These are phyloP conservation scores for Astrothelium macrocarpum DNA, from an alignment of 495 filamentous ascomycete species.

Conservation along the genomic window DNA sequence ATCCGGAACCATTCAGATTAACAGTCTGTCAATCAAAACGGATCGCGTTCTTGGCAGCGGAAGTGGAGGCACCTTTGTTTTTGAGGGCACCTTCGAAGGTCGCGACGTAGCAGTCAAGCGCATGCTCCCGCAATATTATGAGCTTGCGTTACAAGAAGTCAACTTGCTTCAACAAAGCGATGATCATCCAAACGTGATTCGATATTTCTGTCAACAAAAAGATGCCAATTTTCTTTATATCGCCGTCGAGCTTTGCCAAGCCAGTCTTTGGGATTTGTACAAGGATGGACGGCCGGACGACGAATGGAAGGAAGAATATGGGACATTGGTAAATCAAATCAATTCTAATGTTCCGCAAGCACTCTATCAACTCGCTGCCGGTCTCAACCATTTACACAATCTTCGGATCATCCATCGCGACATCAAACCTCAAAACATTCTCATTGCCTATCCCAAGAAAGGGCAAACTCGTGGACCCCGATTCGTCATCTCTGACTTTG, in stretches of 20 bases:
- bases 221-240: constrained; percentile 92
- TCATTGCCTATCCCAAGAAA: constrained; percentile 53
- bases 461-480: constrained; percentile 47
- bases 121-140: constrained; percentile 90
- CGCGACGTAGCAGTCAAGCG: constrained; percentile 92
- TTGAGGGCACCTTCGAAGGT: constrained; percentile 43
- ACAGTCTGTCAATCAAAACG: constrained; percentile 33
- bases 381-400: constrained; percentile 78
- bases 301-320: constrained; percentile 18
- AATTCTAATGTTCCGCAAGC: constrained; percentile 50
- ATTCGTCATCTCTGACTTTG: constrained; percentile 92
- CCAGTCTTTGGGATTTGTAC: constrained; percentile 81
- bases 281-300: constrained; percentile 34
- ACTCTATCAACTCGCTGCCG: constrained; percentile 76
- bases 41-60: constrained; percentile 33
- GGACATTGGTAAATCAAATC: constrained; percentile 47
- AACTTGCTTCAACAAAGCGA: constrained; percentile 84
- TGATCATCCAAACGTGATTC: constrained; percentile 91
- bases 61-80: constrained; percentile 36
- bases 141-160: constrained; percentile 91
- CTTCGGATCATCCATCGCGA: constrained; percentile 95
- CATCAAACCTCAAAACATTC: constrained; percentile 93
- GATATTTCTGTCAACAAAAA: constrained; percentile 86
- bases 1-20: constrained; percentile 25
- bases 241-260: constrained; percentile 88